Base-by-base conservation (phyloP, 345 rosid genomes). In the Fremontodendron californicum region DNA sequence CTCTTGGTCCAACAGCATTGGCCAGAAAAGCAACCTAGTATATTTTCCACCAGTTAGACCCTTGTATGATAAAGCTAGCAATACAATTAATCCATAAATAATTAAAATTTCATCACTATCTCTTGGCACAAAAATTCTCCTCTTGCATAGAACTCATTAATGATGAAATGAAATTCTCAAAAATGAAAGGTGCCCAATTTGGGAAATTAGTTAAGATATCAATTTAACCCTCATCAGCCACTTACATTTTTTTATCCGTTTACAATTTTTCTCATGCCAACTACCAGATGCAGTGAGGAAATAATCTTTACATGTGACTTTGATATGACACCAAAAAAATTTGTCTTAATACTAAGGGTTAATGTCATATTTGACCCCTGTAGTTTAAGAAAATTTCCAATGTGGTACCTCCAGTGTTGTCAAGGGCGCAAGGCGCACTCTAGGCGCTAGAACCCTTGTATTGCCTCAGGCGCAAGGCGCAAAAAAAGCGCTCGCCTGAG, bases 1-100 rank as follows among this genome's bases (percentile, higher is more conserved):
- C 96, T 83, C 99, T 89, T 45, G 99, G 99, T 82, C 98, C 99
- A 78, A 96, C 90, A 78, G 98, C 91, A 84, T 95, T 89, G 81
- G 99, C 98, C 89, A 96, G 83, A 86, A 93, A 96, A 60, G 99
- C 88, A 84, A 93, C 98, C 99, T 96, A 83, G 74, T 81, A 78
- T 12, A 58, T 35, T n/a, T n/a, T n/a, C n/a, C n/a, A n/a, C n/a
- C n/a, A n/a, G n/a, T n/a, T n/a, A n/a, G n/a, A n/a, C n/a, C n/a
- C n/a, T n/a, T n/a, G n/a, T n/a, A n/a, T n/a, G n/a, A n/a, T n/a
- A n/a, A n/a, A n/a, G n/a, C n/a, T n/a, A n/a, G n/a, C n/a, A n/a
- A n/a, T n/a, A n/a, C n/a, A n/a, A n/a, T n/a, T n/a, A n/a, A n/a
- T n/a, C n/a, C n/a, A n/a, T n/a, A n/a, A n/a, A n/a, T n/a, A n/a